phyloP scores from a whole-genome alignment of 2,329 filamentous ascomycete species.

The Trichoderma endophyticum region DNA sequence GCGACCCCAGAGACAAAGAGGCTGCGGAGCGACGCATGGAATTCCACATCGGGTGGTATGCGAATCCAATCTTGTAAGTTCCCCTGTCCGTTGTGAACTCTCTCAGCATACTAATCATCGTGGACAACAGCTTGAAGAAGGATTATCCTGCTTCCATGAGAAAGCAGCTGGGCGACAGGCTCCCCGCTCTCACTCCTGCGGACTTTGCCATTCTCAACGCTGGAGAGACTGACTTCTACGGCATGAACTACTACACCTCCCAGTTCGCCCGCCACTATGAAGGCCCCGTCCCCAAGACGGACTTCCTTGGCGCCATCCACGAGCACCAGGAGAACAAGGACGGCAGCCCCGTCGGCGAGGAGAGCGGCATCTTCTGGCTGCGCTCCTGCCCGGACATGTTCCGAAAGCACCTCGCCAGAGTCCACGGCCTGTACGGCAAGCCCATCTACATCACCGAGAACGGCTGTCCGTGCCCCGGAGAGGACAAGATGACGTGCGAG shows the following conservation, averaged over 20 bases:
- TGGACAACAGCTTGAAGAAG: conserved; percentile 23
- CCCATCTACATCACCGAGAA: conserved; percentile 34
- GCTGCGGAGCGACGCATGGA: conserved; percentile 36
- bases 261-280: conserved; percentile 33
- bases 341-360: conserved; percentile 29
- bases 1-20: conserved; percentile 26
- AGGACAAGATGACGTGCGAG: conserved; percentile 33
- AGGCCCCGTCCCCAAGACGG: conserved; percentile 26
- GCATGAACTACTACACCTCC: conserved; percentile 42
- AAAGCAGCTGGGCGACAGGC: conserved; percentile 30
- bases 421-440: conserved; percentile 27
- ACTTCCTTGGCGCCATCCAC: conserved; percentile 35
- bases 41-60: conserved; percentile 41
- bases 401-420: conserved; percentile 30
- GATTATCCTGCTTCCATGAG: conserved; percentile 39
- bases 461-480: conserved; percentile 36
- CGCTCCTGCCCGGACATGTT: conserved; percentile 30
- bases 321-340: conserved; percentile 32
- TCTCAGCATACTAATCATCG: not conserved
- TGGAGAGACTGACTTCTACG: conserved; percentile 35
- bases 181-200: conserved; percentile 29
- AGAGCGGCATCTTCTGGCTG: conserved; percentile 36
- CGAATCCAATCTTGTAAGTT: conserved; percentile 38
- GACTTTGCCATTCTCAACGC: conserved; percentile 29
- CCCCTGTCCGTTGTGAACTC: not conserved